phyloP scores from a whole-genome alignment of 2,329 filamentous ascomycete genomes.

The Cladophialophora bantiana region DNA sequence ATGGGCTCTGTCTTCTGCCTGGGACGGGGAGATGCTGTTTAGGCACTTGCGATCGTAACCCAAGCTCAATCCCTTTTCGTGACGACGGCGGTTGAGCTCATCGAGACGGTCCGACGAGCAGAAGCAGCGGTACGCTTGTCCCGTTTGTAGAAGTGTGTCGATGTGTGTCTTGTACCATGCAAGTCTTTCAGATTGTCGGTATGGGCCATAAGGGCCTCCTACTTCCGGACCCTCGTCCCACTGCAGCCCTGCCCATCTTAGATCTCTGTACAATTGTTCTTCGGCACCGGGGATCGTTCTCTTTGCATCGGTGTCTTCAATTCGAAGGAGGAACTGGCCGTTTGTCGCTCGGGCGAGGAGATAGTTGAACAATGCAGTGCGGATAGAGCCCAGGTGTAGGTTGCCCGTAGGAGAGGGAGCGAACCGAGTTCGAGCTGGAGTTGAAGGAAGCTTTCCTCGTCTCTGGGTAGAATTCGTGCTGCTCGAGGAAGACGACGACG shows the following conservation, averaged over 20 bases:
- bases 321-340: conserved; percentile 86
- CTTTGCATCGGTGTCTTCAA: conserved; percentile 89
- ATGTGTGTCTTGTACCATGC: conserved; percentile 75
- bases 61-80: conserved; percentile 63
- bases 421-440: conserved; percentile 80
- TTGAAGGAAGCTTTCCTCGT: conserved; percentile 56
- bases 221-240: conserved; percentile 95
- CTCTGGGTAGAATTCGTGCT: conserved; percentile 20
- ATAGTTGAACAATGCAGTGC: conserved; percentile 96
- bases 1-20: conserved; percentile 74
- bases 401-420: conserved; percentile 95
- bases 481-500: conserved; percentile 3
- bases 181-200: conserved; percentile 85
- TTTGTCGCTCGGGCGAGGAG: conserved; percentile 85
- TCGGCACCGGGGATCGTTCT: conserved; percentile 84
- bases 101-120: conserved; percentile 77
- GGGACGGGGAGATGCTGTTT: conserved; percentile 64
- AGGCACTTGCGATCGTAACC: conserved; percentile 78
- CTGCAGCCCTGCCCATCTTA: conserved; percentile 84
- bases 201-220: conserved; percentile 83
- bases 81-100: conserved; percentile 68
- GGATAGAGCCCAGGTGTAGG: conserved; percentile 86
- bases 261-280: conserved; percentile 74
- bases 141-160: conserved; percentile 70
- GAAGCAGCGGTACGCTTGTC: conserved; percentile 91